Conservation (phyloP, 768 basidiomycete genomes). For the Gloeopeniophorella convolvens region DNA sequence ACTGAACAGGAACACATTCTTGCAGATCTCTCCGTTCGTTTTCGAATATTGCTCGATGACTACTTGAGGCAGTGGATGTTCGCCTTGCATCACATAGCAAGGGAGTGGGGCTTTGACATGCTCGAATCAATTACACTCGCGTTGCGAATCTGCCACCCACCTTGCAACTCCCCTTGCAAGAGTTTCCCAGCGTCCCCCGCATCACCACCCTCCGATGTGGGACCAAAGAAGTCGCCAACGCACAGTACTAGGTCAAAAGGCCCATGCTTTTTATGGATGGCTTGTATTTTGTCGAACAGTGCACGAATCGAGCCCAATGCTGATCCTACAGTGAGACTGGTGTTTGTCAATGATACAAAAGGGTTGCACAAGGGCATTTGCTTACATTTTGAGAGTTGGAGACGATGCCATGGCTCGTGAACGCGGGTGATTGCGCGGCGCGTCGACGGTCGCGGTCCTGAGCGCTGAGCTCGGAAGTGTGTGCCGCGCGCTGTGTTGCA, state of each 20-base stretch:
- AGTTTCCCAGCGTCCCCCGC: slow-evolving; percentile 51
- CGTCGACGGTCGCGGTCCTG: too few relatives aligned
- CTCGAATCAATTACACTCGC: background rate
- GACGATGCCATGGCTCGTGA: too few relatives aligned
- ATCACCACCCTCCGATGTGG: slow-evolving; percentile 24
- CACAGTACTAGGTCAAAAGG: slow-evolving; percentile 84
- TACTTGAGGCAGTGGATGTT: slow-evolving; percentile 59
- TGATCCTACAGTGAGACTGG: slow-evolving; percentile 73
- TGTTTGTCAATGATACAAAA: background rate
- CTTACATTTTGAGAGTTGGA: slow-evolving; percentile 7
- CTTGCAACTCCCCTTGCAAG: slow-evolving; percentile 60
- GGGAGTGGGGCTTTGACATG: slow-evolving; percentile 63
- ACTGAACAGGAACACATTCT: slow-evolving; percentile 85
- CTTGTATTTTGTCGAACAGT: slow-evolving; percentile 74
- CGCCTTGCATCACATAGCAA: slow-evolving; percentile 91
- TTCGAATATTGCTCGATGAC: slow-evolving; percentile 72
- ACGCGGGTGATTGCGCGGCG: too few relatives aligned
- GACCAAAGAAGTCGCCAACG: slow-evolving; percentile 81
- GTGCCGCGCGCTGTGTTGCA: too few relatives aligned
- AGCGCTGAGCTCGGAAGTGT: too few relatives aligned
- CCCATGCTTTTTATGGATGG: slow-evolving; percentile 87
- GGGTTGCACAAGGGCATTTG: background rate
- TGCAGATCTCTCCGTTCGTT: slow-evolving; percentile 72
- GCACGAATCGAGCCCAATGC: slow-evolving; percentile 65
- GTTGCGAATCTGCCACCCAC: slow-evolving; percentile 32